phyloP scores from a whole-genome alignment of 306 rosid genomes.

The Betula pendula region DNA sequence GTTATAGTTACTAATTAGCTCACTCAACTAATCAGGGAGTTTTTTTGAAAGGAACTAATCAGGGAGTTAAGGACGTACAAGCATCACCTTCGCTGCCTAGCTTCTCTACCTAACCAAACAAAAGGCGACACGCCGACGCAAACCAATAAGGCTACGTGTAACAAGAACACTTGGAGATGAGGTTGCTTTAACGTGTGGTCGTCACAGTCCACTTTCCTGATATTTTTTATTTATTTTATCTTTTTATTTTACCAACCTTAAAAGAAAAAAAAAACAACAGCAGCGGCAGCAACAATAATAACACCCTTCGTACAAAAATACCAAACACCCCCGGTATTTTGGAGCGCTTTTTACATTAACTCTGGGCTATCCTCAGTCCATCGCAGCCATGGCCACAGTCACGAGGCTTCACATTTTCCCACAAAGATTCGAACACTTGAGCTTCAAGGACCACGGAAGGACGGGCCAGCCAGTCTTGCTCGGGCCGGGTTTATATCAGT shows the following conservation, averaged over 20 bases:
- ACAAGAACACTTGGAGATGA: slow-evolving; percentile 33
- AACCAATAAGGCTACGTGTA: slow-evolving; percentile 63
- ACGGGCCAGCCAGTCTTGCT: slow-evolving; percentile 28
- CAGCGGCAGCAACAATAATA: no score
- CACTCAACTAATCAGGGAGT: not conserved
- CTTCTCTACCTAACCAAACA: not conserved
- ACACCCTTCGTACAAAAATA: slow-evolving; percentile 16
- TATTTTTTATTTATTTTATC: slow-evolving; percentile 30
- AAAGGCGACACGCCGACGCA: slow-evolving; percentile 31
- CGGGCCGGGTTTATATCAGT: slow-evolving; percentile 41
- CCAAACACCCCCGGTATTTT: not conserved
- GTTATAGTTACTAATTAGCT: not conserved
- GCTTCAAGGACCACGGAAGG: slow-evolving; percentile 29
- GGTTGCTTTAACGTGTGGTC: slow-evolving; percentile 91
- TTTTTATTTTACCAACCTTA: no score
- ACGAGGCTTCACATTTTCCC: slow-evolving; percentile 57
- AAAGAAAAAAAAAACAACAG: not conserved
- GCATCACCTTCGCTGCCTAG: not conserved
- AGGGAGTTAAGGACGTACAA: not conserved
- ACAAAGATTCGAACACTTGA: slow-evolving; percentile 39
- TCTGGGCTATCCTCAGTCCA: not conserved
- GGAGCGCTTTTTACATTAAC: slow-evolving; percentile 6
- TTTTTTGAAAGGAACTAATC: no score
- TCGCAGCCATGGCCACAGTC: slow-evolving; percentile 47
- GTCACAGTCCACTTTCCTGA: slow-evolving; percentile 52